Conservation (phyloP, 2,329 filamentous ascomycete genomes). For the Corniculantispora saksenae region DNA sequence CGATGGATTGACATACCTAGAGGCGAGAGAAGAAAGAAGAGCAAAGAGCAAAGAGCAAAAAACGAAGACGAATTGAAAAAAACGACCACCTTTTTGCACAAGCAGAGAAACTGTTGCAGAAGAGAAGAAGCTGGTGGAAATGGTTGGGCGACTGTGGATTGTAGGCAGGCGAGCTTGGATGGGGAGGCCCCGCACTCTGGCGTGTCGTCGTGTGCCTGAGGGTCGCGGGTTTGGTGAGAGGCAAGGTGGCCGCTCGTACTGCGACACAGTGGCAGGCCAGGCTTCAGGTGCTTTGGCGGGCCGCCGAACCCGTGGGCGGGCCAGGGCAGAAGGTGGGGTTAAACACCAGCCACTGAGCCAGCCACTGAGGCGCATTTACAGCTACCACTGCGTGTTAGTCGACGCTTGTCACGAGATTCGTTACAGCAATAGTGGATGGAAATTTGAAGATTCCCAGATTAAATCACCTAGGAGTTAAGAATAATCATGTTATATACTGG, state of each 20-base stretch:
- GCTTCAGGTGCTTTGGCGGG: background rate
- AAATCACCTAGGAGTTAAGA: no score
- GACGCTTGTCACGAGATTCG: no score
- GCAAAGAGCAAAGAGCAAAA: background rate
- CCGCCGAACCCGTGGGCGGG: background rate
- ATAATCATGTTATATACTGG: no score
- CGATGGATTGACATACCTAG: constrained; percentile 13
- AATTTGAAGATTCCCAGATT: no score
- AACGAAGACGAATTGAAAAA: constrained; percentile 6
- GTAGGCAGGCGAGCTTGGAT: constrained; percentile 11
- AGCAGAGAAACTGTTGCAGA: constrained; percentile 10
- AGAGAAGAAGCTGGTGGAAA: constrained; percentile 4
- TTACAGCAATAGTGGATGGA: no score
- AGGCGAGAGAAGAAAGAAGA: background rate
- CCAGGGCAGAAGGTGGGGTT: background rate
- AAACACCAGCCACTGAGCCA: constrained; percentile 1
- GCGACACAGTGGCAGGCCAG: background rate
- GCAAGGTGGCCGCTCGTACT: constrained; percentile 13
- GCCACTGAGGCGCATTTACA: background rate
- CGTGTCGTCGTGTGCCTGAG: constrained; percentile 17
- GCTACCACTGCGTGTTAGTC: no score
- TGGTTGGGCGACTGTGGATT: background rate
- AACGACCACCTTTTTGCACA: background rate
- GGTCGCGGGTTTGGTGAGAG: background rate
- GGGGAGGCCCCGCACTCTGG: constrained; percentile 15